A percentile compares a stretch with the other conserved stretches of the same genome.
Conservation (phyloP, 441 rosid genomes). For the Gossypium gossypioides region DNA sequence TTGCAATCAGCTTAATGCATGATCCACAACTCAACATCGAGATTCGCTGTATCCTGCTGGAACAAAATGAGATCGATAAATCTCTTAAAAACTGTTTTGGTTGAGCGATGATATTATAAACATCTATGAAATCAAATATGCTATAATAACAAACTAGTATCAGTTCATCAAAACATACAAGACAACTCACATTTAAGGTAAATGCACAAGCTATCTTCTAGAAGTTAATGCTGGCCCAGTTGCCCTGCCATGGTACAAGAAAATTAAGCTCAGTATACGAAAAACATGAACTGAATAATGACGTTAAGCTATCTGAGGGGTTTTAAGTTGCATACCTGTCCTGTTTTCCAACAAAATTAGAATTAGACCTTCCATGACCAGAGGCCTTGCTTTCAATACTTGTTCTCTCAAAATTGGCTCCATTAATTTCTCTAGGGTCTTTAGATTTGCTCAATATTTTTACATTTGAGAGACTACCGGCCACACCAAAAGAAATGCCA, state of each 20-base stretch:
- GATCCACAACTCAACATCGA: neutral
- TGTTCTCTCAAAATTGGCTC: conserved; percentile 29
- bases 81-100: neutral
- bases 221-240: conserved; percentile 28
- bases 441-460: conserved; percentile 50
- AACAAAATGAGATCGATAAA: conserved; percentile 1
- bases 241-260: conserved; percentile 28
- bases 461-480: conserved; percentile 33
- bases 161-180: neutral
- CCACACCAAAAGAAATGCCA: conserved; percentile 30
- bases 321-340: conserved; percentile 34
- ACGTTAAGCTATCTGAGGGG: neutral
- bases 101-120: neutral
- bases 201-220: conserved; percentile 34
- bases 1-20: conserved; percentile 8
- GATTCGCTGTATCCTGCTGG: conserved; percentile 23
- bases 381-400: conserved; percentile 35
- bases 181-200: neutral
- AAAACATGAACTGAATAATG: neutral
- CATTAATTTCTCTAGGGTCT: conserved; percentile 32
- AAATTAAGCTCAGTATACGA: neutral
- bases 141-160: neutral
- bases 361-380: conserved; percentile 33
- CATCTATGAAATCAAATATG: neutral
- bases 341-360: conserved; percentile 39